Conservation (phyloP, 2,329 filamentous ascomycete genomes). For the Trichophyton verrucosum region DNA sequence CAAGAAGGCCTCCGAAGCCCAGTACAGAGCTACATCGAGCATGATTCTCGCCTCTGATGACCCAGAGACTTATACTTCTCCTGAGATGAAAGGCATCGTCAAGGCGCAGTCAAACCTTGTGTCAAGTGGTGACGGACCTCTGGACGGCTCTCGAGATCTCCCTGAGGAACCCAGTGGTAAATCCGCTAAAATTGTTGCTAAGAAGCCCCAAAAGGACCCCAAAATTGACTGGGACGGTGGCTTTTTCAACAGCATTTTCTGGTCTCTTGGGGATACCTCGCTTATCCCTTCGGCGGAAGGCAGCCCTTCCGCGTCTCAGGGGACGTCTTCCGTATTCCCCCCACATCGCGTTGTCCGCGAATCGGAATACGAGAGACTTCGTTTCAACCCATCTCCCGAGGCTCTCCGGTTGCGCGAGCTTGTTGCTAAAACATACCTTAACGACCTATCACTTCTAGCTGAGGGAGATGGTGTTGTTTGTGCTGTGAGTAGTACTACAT, state of each 20-base stretch:
- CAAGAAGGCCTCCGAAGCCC: slow-evolving; percentile 32
- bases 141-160: slow-evolving; percentile 13
- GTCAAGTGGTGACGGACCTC: slow-evolving; percentile 60
- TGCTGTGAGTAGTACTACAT: slow-evolving; percentile 52
- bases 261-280: slow-evolving; percentile 52
- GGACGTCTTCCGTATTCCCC: slow-evolving; percentile 9
- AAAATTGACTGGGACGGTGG: slow-evolving; percentile 79
- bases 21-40: slow-evolving; percentile 20
- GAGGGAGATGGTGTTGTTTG: slow-evolving; percentile 61
- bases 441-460: slow-evolving; percentile 65
- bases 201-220: slow-evolving; percentile 45
- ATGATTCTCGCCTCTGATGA: slow-evolving; percentile 68
- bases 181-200: slow-evolving; percentile 2
- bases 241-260: slow-evolving; percentile 72
- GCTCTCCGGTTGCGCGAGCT: slow-evolving; percentile 59
- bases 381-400: slow-evolving; percentile 19
- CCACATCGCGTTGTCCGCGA: neutral
- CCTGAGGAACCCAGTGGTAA: neutral
- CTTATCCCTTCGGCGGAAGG: slow-evolving; percentile 29
- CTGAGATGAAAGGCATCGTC: slow-evolving; percentile 43
- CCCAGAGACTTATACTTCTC: slow-evolving; percentile 56
- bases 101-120: slow-evolving; percentile 64
- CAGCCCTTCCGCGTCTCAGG: slow-evolving; percentile 18
- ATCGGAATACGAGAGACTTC: slow-evolving; percentile 13
- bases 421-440: slow-evolving; percentile 66